Evolutionary conservation across 2,329 filamentous ascomycete genomes (phyloP).

Genomic region (Sporothrix pallida): DNA sequence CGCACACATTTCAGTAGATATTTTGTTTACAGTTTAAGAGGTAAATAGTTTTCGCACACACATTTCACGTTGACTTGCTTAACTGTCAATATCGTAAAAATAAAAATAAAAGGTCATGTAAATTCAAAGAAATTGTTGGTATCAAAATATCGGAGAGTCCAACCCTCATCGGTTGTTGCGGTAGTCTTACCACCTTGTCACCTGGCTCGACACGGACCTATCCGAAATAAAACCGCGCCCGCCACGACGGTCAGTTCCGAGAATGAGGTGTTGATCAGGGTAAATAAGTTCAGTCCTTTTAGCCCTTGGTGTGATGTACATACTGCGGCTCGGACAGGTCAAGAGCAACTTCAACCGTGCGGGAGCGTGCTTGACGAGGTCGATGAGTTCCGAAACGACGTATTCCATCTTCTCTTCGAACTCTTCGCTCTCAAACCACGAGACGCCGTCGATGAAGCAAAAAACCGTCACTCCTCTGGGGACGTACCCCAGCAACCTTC

Average conservation of each 20-base stretch:
- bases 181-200: background rate
- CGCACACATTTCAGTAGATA: too few species aligned
- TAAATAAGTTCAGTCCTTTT: too few species aligned
- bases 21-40: too few species aligned
- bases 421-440: conserved; percentile 8
- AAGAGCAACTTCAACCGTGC: conserved; percentile 12
- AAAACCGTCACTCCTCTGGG: background rate
- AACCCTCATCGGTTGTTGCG: background rate
- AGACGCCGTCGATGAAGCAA: conserved; percentile 25
- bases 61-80: too few species aligned
- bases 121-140: background rate
- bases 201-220: background rate
- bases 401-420: background rate
- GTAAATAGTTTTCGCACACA: too few species aligned
- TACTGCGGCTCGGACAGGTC: conserved; percentile 26
- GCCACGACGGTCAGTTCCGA: background rate
- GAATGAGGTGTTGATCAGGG: too few species aligned
- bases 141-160: background rate
- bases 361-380: background rate
- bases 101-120: too few species aligned
- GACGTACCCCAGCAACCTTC: background rate
- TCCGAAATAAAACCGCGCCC: background rate
- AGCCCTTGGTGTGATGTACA: background rate
- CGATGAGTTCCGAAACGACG: background rate
- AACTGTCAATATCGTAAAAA: too few species aligned